phyloP scores from a whole-genome alignment of 257 asterid species.

The Nicotiana tomentosiformis region DNA sequence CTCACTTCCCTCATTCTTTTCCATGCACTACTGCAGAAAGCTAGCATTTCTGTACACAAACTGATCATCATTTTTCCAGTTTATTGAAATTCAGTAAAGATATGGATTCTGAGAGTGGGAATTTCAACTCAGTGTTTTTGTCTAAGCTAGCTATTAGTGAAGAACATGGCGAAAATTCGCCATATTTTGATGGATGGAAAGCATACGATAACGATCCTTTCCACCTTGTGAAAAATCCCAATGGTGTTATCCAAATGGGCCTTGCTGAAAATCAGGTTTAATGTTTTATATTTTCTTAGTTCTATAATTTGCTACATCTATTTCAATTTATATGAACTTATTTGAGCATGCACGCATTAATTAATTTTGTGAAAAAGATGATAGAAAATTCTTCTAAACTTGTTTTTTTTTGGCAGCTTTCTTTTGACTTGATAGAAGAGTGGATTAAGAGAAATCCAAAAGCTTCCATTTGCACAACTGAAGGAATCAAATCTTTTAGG shows the following conservation, averaged over 20 bases:
- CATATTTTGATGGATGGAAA: constrained; percentile 89
- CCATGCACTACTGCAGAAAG: neutral
- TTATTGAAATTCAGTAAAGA: neutral
- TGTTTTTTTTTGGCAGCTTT: constrained; percentile 9
- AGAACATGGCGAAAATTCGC: constrained; percentile 73
- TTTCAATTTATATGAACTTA: no score
- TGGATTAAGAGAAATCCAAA: constrained; percentile 7
- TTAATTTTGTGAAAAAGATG: no score
- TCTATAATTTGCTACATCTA: no score
- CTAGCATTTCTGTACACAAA: neutral
- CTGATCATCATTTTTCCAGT: neutral
- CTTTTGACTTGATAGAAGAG: neutral
- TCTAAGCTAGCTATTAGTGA: constrained; percentile 55
- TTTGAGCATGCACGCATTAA: no score
- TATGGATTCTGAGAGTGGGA: neutral
- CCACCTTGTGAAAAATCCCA: constrained; percentile 45
- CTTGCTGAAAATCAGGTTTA: constrained; percentile 63
- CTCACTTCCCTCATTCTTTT: neutral
- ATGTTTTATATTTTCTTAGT: neutral
- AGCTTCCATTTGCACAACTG: neutral
- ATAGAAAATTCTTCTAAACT: neutral
- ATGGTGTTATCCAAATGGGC: constrained; percentile 90
- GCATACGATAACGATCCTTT: constrained; percentile 74
- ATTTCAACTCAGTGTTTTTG: constrained; percentile 16
- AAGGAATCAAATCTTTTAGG: neutral